A percentile compares a stretch with the other conserved stretches of the same genome.
Evolutionary conservation across 257 asterid genomes (phyloP).

Genomic region (Plantago ovata): DNA sequence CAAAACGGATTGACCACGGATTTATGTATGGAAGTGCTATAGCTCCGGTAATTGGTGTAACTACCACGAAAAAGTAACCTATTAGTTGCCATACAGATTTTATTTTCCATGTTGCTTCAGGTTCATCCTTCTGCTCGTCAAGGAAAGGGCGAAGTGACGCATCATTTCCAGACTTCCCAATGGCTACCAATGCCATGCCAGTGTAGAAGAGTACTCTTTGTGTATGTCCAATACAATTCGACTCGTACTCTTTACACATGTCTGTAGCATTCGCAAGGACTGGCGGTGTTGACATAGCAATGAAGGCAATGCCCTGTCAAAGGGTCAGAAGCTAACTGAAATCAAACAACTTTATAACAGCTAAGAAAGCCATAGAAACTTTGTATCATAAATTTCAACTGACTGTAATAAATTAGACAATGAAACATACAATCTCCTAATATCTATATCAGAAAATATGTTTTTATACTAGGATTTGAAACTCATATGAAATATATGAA

Average conservation of each 20-base stretch:
- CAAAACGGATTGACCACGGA: constrained; percentile 48
- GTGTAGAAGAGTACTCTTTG: constrained; percentile 46
- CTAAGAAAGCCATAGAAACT: no score
- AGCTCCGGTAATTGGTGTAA: constrained; percentile 29
- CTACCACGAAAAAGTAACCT: background rate
- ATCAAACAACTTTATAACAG: no score
- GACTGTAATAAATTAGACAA: no score
- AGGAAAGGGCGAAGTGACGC: constrained; percentile 30
- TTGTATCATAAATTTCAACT: no score
- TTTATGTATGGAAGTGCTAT: constrained; percentile 48
- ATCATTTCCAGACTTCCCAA: constrained; percentile 34
- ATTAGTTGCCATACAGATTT: background rate
- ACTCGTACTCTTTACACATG: constrained; percentile 37
- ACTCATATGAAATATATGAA: no score
- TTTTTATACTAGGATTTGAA: no score
- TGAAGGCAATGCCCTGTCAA: constrained; percentile 42
- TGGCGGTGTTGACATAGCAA: constrained; percentile 54
- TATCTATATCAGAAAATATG: no score
- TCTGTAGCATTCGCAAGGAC: constrained; percentile 31
- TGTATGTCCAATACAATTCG: constrained; percentile 39
- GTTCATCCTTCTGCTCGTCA: constrained; percentile 17
- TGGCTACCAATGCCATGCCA: constrained; percentile 39
- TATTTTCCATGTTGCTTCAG: background rate
- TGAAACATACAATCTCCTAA: no score
- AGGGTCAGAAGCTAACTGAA: no score